Evolutionary conservation across 768 basidiomycete genomes (phyloP).

Genomic region (Tubosaeta brunneosetosa): DNA sequence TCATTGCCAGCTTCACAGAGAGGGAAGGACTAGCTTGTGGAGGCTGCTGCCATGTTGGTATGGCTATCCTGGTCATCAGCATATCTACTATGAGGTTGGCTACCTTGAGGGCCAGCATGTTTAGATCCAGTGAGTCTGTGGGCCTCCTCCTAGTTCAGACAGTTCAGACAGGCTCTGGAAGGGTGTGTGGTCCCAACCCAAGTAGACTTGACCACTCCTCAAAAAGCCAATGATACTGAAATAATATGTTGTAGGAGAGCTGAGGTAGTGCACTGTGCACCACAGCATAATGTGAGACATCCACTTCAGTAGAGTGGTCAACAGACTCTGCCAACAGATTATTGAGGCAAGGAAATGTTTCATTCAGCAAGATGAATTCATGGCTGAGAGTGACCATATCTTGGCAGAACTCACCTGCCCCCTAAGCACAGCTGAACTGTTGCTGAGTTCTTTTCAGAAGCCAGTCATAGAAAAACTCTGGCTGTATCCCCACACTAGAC

Average conservation of each 20-base stretch:
- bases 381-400: conserved; percentile 2
- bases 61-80: neutral
- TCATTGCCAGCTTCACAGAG: no score
- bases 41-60: neutral
- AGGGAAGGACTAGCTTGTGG: neutral
- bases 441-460: neutral
- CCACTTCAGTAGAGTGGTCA: conserved; percentile 3
- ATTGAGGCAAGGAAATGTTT: neutral
- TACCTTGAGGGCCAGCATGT: neutral
- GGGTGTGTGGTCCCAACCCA: neutral
- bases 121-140: neutral
- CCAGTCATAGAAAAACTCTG: neutral
- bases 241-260: neutral
- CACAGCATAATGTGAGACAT: neutral
- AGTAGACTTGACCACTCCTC: conserved; percentile 6
- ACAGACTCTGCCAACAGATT: neutral
- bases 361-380: conserved; percentile 3
- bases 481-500: neutral
- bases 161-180: neutral
- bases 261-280: neutral
- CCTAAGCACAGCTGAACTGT: conserved; percentile 2
- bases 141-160: no score
- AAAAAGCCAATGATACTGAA: neutral
- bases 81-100: neutral
- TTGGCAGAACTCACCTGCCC: conserved; percentile 1